These are phyloP conservation scores for Musa schizocarpa DNA, from an alignment of 176 grass and related monocot species.

Conservation along the genomic window DNA sequence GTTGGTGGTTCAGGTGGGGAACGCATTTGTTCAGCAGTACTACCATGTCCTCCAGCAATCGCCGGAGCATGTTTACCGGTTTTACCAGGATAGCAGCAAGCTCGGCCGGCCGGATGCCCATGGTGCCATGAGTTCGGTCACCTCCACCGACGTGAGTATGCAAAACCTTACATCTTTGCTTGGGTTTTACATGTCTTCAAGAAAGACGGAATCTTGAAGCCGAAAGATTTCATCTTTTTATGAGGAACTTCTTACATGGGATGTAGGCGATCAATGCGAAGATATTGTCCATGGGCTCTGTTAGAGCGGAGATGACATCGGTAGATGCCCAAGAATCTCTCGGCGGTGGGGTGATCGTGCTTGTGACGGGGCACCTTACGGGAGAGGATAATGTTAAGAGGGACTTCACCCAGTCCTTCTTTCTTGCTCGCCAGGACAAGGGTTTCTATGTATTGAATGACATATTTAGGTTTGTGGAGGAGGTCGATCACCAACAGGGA, in stretches of 20 bases:
- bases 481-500: constrained; percentile 20
- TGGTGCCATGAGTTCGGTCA: constrained; percentile 60
- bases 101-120: constrained; percentile 52
- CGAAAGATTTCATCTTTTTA: background rate
- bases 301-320: constrained; percentile 69
- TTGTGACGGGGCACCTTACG: constrained; percentile 69
- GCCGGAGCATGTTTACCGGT: constrained; percentile 79
- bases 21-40: constrained; percentile 96
- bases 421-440: constrained; percentile 93
- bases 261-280: constrained; percentile 77
- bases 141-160: constrained; percentile 49
- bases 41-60: constrained; percentile 92
- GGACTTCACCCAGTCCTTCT: constrained; percentile 89
- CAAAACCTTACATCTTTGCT: background rate
- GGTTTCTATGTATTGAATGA: constrained; percentile 88
- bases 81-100: constrained; percentile 91
- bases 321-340: constrained; percentile 87
- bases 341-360: constrained; percentile 60
- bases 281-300: constrained; percentile 79
- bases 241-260: background rate
- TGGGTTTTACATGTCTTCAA: background rate
- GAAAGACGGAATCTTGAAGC: background rate
- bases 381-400: constrained; percentile 34
- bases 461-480: constrained; percentile 48
- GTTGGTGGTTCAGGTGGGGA: constrained; percentile 53